Percentiles rank a stretch among this genome's conserved stretches.
phyloP scores from a whole-genome alignment of 2,329 filamentous ascomycete species.

The Hortaea werneckii region DNA sequence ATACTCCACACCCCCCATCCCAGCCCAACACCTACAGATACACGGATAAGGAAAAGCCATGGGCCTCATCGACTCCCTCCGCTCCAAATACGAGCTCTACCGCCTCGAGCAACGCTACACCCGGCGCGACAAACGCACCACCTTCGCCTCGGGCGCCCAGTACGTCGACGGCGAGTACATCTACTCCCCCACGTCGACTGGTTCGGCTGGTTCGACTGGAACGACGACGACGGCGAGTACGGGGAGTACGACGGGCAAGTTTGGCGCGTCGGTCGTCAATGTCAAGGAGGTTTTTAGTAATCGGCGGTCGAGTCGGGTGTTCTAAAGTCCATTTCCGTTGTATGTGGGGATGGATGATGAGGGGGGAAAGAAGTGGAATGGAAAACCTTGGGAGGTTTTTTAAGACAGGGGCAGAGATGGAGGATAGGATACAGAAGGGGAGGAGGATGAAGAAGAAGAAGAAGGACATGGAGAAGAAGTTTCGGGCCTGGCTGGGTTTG shows the following conservation, averaged over 20 bases:
- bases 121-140: constrained; percentile 77
- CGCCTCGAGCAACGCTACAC: constrained; percentile 93
- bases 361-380: no score
- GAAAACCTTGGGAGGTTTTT: no score
- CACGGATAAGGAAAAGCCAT: constrained; percentile 27
- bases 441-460: no score
- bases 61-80: constrained; percentile 65
- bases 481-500: no score
- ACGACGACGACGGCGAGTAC: constrained; percentile 2
- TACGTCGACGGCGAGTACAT: constrained; percentile 96
- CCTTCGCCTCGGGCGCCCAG: constrained; percentile 77
- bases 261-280: background rate
- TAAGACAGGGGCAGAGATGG: no score
- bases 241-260: background rate
- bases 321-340: no score
- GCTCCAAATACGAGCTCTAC: constrained; percentile 79
- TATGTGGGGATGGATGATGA: no score
- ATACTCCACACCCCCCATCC: background rate
- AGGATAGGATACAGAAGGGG: no score
- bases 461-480: no score
- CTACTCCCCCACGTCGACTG: constrained; percentile 40
- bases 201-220: constrained; percentile 11
- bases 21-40: background rate
- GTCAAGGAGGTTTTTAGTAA: constrained; percentile 2
- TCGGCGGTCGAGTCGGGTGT: background rate